phyloP scores from a whole-genome alignment of 2,329 filamentous ascomycete genomes.

The Talaromyces albobiverticillius region DNA sequence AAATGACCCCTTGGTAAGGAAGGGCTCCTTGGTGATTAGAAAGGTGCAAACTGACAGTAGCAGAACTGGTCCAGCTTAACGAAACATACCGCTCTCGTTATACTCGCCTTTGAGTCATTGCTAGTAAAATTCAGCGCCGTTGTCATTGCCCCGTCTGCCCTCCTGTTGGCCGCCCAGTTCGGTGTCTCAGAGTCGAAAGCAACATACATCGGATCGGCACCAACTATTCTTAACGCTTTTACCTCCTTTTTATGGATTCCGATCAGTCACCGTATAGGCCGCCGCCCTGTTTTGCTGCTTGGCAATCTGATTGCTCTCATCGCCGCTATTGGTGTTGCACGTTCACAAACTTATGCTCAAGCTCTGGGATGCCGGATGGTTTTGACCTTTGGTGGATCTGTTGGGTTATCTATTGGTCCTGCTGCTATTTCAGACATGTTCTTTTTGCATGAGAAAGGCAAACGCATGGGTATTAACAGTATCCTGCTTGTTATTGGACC shows the following conservation, averaged over 20 bases:
- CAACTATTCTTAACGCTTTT: background rate
- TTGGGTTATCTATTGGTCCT: background rate
- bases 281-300: background rate
- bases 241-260: background rate
- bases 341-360: background rate
- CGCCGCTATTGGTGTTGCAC: background rate
- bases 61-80: background rate
- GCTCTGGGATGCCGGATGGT: background rate
- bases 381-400: background rate
- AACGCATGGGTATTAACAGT: background rate
- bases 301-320: background rate
- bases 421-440: background rate
- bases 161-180: background rate
- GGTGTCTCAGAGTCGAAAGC: background rate
- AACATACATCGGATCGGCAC: background rate
- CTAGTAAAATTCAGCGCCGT: background rate
- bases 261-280: background rate
- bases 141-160: background rate
- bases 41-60: too few species aligned
- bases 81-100: background rate
- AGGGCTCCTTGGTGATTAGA: too few species aligned
- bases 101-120: background rate
- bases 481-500: background rate
- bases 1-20: too few species aligned
- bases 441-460: background rate